Evolutionary conservation across 2,329 filamentous ascomycete genomes (phyloP).

Genomic region (Albifimbria verrucaria): DNA sequence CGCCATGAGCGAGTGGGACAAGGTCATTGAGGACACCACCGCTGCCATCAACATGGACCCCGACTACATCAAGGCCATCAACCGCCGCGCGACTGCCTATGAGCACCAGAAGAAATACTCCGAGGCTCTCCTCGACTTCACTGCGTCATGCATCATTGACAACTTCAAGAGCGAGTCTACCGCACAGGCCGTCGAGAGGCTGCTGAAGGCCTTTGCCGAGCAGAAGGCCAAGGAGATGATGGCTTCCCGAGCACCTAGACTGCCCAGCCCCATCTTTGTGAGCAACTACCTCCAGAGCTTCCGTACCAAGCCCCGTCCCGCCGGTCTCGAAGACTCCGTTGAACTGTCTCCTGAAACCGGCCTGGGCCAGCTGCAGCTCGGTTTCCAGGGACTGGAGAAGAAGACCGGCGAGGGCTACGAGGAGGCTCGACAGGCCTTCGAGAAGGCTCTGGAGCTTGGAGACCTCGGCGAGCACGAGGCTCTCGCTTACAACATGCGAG

Average conservation of each 20-base stretch:
- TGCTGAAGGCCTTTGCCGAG: slow-evolving; percentile 96
- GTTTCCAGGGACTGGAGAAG: slow-evolving; percentile 74
- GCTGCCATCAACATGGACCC: slow-evolving; percentile 90
- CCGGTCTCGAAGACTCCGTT: slow-evolving; percentile 76
- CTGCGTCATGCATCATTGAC: slow-evolving; percentile 98
- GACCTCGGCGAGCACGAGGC: slow-evolving; percentile 81
- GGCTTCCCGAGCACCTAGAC: slow-evolving; percentile 76
- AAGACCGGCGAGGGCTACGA: slow-evolving; percentile 91
- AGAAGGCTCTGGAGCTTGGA: slow-evolving; percentile 79
- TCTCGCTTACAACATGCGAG: slow-evolving; percentile 92
- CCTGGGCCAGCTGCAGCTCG: slow-evolving; percentile 80
- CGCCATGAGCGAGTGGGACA: slow-evolving; percentile 87
- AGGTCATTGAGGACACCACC: slow-evolving; percentile 95
- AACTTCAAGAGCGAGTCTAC: slow-evolving; percentile 90
- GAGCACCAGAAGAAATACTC: slow-evolving; percentile 89
- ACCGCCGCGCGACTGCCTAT: slow-evolving; percentile 93
- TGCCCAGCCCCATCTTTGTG: slow-evolving; percentile 94
- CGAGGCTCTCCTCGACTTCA: slow-evolving; percentile 95
- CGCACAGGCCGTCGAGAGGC: slow-evolving; percentile 83
- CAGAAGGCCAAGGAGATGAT: slow-evolving; percentile 90
- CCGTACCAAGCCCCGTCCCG: slow-evolving; percentile 75
- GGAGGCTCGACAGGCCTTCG: slow-evolving; percentile 80
- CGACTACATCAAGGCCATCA: slow-evolving; percentile 96
- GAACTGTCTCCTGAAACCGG: slow-evolving; percentile 76
- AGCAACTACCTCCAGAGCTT: slow-evolving; percentile 99